Evolutionary conservation across 2,329 filamentous ascomycete genomes (phyloP).

Genomic region (Pseudopyricularia cyperi): DNA sequence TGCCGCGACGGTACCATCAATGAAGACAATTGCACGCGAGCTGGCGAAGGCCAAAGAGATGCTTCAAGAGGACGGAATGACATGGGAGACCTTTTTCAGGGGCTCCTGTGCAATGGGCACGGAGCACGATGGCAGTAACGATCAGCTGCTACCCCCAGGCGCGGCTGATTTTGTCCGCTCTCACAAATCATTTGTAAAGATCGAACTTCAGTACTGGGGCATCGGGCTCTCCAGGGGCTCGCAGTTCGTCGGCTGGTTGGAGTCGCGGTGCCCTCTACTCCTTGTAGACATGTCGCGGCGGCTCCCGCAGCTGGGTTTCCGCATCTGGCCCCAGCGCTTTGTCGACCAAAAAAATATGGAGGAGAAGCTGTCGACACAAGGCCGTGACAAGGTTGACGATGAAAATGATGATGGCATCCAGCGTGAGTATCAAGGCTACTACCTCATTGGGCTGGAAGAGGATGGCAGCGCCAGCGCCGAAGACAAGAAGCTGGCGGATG

Average conservation of each 20-base stretch:
- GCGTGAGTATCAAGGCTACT: constrained; percentile 44
- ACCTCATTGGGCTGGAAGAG: constrained; percentile 44
- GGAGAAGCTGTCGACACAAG: not conserved
- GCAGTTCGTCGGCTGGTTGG: constrained; percentile 48
- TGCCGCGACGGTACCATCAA: constrained; percentile 37
- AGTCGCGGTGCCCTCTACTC: constrained; percentile 44
- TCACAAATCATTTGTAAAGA: constrained; percentile 43
- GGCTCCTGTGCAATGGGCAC: not conserved
- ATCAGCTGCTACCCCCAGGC: constrained; percentile 9
- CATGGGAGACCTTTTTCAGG: constrained; percentile 29
- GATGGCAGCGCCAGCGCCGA: constrained; percentile 17
- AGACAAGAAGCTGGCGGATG: constrained; percentile 26
- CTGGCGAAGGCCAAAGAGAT: constrained; percentile 30
- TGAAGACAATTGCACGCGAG: constrained; percentile 36
- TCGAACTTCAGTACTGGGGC: constrained; percentile 55
- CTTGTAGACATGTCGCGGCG: constrained; percentile 45
- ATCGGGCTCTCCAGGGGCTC: constrained; percentile 38
- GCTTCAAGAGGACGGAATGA: constrained; percentile 20
- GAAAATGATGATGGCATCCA: constrained; percentile 7
- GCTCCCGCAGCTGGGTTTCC: constrained; percentile 34
- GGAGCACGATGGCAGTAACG: not conserved
- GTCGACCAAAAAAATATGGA: constrained; percentile 17
- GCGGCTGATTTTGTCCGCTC: constrained; percentile 33
- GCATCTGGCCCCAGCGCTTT: constrained; percentile 53
- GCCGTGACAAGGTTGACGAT: not conserved